Evolutionary conservation across 108 stramenopile genomes (phyloP).

Genomic region (Cyclotella cryptica): DNA sequence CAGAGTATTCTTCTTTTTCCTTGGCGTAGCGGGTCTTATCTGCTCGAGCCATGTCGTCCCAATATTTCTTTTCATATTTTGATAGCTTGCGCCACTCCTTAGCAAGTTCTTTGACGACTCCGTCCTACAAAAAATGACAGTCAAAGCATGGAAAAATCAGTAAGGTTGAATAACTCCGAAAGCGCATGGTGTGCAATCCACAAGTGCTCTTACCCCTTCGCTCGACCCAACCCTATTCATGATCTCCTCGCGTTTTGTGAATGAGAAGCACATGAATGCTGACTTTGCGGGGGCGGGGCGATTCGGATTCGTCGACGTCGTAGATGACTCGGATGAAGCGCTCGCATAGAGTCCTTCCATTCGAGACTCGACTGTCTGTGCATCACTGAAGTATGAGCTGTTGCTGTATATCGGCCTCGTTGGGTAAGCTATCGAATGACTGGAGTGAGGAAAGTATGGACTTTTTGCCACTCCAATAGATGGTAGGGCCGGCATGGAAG

Average conservation of each 20-base stretch:
- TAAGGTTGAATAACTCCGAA: neutral
- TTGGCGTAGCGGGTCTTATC: conserved; percentile 42
- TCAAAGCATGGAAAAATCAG: conserved; percentile 5
- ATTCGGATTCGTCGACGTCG: conserved; percentile 3
- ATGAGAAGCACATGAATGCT: conserved; percentile 50
- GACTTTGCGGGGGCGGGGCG: conserved; percentile 44
- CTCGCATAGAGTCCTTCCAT: conserved; percentile 14
- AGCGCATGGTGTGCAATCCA: neutral
- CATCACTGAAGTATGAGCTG: conserved; percentile 33
- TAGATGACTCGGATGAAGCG: conserved; percentile 32
- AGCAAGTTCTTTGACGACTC: conserved; percentile 36
- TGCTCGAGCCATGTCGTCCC: conserved; percentile 27
- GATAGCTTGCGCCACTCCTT: conserved; percentile 44
- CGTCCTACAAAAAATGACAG: conserved; percentile 7
- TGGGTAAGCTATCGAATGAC: neutral
- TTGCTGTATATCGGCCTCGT: neutral
- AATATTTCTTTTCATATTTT: conserved; percentile 22
- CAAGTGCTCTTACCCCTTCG: neutral
- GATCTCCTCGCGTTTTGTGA: conserved; percentile 29
- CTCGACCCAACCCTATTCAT: conserved; percentile 11
- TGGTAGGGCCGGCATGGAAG: conserved; percentile 9
- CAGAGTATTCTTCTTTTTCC: conserved; percentile 35
- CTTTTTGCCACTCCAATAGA: neutral
- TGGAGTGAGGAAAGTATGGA: conserved; percentile 3
- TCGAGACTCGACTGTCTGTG: conserved; percentile 5